Evolutionary conservation across 1,139 yeast species (phyloP), one percentile per base, ranked within the genome.

Genomic region (Blastobotrys petasosporus): DNA sequence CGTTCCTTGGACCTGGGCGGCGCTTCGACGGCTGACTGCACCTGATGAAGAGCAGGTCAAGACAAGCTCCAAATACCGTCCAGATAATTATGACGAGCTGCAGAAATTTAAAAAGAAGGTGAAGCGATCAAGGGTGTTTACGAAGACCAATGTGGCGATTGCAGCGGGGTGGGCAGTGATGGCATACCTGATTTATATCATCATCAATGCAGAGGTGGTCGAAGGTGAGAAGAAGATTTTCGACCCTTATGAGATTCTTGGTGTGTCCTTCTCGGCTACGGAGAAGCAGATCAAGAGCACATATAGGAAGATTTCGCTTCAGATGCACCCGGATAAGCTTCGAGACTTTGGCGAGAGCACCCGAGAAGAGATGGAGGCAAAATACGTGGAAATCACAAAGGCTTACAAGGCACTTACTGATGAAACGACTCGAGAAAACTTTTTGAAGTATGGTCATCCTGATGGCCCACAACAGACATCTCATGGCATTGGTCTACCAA

Each of bases 401-500:
- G 99, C 99, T 25, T 88, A 94, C 68, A 85, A 88, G 66, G 87
- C 98, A 0, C 75, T 94, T 55, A 94, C 98, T 10, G 98, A 94
- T 66, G 96, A 86, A 55, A 78, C 74, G 31, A 80, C 88, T 9
- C 81, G 81, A 58, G 86, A 85, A 54, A 94, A 94, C 64, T 90
- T 77, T 63, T 70, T 83, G 60, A 82, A 79, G 59, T 92, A 82
- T 61, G 99, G 99, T 39, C 95, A 94, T 63, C 99, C 99, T 5
- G 98, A 94, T 68, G 98, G 98, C 35, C 96, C 95, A 42, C 96
- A 87, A 65, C 86, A 86, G 40, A 75, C 85, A n/a, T 71, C 83
- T n/a, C 97, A 87, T 63, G 98, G 98, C 48, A 88, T 94, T 65
- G 99, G 97, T 0, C 70, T 94, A 55, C 99, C 99, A 35, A 82